These are phyloP conservation scores for Rhizophagus prolifer DNA, from an alignment of 192 early-diverging fungal species.

Conservation along the genomic window DNA sequence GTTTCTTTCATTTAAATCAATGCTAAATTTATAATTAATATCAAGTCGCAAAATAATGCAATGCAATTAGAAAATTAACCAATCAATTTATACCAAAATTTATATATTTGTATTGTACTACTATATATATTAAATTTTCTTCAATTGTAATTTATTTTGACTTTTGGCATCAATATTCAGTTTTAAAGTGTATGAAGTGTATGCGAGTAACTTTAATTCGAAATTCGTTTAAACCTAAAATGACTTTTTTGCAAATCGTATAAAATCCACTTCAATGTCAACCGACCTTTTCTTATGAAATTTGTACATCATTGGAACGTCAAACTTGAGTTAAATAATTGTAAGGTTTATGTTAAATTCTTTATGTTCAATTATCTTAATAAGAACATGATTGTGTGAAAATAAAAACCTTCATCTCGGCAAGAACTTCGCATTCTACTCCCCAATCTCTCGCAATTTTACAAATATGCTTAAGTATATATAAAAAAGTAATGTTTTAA, in stretches of 20 bases:
- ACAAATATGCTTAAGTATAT: slow-evolving; percentile 48
- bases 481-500: background rate
- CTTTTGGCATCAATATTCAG: too few relatives aligned
- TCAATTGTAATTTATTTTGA: too few relatives aligned
- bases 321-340: slow-evolving; percentile 49
- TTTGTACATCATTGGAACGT: slow-evolving; percentile 78
- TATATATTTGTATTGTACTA: too few relatives aligned
- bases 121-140: too few relatives aligned
- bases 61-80: too few relatives aligned
- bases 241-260: slow-evolving; percentile 54
- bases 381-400: background rate
- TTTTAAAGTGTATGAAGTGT: too few relatives aligned
- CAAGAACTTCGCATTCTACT: slow-evolving; percentile 68
- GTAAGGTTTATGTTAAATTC: background rate
- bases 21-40: too few relatives aligned
- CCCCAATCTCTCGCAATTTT: slow-evolving; percentile 74
- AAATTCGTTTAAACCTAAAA: background rate
- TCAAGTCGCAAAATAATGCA: too few relatives aligned
- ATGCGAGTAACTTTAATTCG: too few relatives aligned
- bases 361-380: background rate
- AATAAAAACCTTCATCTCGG: slow-evolving; percentile 60
- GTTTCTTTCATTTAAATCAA: too few relatives aligned
- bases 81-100: too few relatives aligned
- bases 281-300: slow-evolving; percentile 75
- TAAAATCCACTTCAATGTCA: slow-evolving; percentile 72